Conservation (phyloP, 2,329 filamentous ascomycete genomes). For the Botrytis deweyae region DNA sequence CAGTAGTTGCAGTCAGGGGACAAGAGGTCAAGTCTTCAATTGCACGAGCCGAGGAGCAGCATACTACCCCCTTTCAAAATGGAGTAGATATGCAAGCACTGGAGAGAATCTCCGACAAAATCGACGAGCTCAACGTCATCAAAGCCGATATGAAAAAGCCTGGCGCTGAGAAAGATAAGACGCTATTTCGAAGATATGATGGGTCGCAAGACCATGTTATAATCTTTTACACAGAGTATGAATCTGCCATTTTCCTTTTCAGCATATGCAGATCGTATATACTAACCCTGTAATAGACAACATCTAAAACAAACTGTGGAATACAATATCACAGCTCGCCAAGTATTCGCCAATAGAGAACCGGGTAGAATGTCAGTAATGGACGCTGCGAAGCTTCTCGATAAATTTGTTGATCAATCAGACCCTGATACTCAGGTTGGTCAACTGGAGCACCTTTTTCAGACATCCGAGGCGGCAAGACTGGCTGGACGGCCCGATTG, state of each 20-base stretch:
- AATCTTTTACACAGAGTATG: constrained; percentile 71
- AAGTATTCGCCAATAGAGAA: constrained; percentile 64
- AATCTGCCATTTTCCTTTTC: not conserved
- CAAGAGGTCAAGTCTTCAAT: not conserved
- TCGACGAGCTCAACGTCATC: constrained; percentile 56
- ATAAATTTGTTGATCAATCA: constrained; percentile 86
- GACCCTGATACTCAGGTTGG: constrained; percentile 85
- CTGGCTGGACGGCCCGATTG: constrained; percentile 79
- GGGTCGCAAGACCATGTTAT: constrained; percentile 81
- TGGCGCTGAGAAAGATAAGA: constrained; percentile 75
- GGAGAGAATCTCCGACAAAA: constrained; percentile 48
- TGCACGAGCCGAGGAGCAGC: not conserved
- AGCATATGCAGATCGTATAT: not conserved
- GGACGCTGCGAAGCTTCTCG: constrained; percentile 90
- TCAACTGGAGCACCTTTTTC: constrained; percentile 87
- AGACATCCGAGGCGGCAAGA: constrained; percentile 85
- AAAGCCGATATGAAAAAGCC: constrained; percentile 53
- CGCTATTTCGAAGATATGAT: constrained; percentile 78
- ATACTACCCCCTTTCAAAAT: not conserved
- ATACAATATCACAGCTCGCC: constrained; percentile 80
- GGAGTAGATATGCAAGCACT: constrained; percentile 39
- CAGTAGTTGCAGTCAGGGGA: not conserved
- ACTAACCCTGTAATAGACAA: constrained; percentile 41
- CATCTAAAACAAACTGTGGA: constrained; percentile 72
- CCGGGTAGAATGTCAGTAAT: constrained; percentile 76